Percentiles rank a stretch among this genome's conserved stretches.
phyloP scores from a whole-genome alignment of 2,329 filamentous ascomycete genomes.

The Ophiocordyceps polyrhachis-furcata region DNA sequence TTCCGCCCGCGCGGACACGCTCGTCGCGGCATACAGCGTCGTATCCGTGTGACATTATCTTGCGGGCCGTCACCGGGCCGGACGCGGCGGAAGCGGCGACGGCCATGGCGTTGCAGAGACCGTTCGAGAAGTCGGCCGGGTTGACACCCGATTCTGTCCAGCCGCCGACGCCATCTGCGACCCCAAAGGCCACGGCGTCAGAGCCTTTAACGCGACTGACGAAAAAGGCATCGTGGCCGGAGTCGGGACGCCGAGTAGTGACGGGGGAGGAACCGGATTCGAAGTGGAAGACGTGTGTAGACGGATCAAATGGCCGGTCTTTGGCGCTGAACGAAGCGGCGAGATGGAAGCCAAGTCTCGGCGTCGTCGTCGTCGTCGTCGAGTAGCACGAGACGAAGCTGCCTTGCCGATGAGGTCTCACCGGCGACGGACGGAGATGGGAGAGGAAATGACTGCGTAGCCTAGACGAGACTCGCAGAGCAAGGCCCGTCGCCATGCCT shows the following conservation, averaged over 20 bases:
- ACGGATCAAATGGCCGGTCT: conserved; percentile 45
- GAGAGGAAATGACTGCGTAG: too few relatives aligned
- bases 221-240: conserved; percentile 94
- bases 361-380: neutral
- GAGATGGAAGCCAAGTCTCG: conserved; percentile 45
- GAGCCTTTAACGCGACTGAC: conserved; percentile 59
- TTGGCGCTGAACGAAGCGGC: conserved; percentile 63
- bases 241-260: conserved; percentile 40
- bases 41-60: conserved; percentile 69
- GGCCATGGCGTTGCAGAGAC: conserved; percentile 86
- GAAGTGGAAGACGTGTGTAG: conserved; percentile 55
- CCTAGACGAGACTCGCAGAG: too few relatives aligned
- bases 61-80: conserved; percentile 36
- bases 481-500: too few relatives aligned
- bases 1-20: conserved; percentile 63
- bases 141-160: conserved; percentile 89
- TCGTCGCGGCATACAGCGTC: conserved; percentile 60
- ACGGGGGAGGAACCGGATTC: conserved; percentile 30
- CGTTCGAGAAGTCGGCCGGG: conserved; percentile 87
- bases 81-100: conserved; percentile 33
- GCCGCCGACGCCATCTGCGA: conserved; percentile 89
- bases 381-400: neutral
- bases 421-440: neutral
- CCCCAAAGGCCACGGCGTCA: conserved; percentile 60
- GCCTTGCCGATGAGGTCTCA: neutral